Evolutionary conservation across 2,329 filamentous ascomycete species (phyloP).

Genomic region (Cytospora chrysosperma): DNA sequence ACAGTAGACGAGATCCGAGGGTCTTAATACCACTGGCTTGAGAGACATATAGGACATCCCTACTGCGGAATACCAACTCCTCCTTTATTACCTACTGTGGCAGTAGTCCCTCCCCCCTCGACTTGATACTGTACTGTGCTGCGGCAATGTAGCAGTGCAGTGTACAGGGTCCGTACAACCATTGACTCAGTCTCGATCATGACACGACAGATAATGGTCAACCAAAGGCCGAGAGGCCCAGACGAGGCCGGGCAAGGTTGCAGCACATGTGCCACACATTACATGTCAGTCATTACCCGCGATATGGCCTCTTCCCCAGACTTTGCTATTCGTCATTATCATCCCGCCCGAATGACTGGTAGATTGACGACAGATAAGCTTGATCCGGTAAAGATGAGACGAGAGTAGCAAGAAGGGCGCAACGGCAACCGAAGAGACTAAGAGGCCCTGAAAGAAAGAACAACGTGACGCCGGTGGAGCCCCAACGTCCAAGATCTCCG

Average conservation of each 20-base stretch:
- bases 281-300: neutral
- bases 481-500: neutral
- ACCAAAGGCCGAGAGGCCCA: no score
- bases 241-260: no score
- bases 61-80: neutral
- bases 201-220: no score
- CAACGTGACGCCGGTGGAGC: neutral
- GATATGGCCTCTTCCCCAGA: neutral
- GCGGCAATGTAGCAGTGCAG: no score
- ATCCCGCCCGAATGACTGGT: conserved; percentile 12
- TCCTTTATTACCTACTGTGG: neutral
- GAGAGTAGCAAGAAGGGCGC: neutral
- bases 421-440: neutral
- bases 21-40: neutral
- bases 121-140: neutral
- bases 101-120: neutral
- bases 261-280: no score
- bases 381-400: neutral
- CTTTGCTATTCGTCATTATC: neutral
- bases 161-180: no score
- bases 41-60: conserved; percentile 10
- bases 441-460: neutral
- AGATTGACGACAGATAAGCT: conserved; percentile 24
- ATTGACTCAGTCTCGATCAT: no score
- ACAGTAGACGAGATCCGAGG: conserved; percentile 16